phyloP scores from a whole-genome alignment of 2,329 filamentous ascomycete genomes.

The Chrysoporthe deuterocubensis region DNA sequence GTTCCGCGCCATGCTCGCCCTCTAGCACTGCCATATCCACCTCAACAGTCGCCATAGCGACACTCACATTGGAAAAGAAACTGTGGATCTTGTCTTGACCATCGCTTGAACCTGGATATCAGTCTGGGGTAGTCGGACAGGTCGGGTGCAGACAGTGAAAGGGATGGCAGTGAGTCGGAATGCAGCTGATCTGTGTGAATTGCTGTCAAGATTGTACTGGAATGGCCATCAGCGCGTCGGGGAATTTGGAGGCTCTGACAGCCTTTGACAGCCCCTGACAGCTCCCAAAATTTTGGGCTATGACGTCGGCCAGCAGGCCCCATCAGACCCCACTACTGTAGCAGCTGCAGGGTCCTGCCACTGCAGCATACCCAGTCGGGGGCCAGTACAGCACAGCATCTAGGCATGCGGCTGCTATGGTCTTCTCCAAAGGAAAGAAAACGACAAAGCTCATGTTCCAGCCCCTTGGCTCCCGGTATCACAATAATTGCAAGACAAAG shows the following conservation, averaged over 20 bases:
- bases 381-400: not conserved
- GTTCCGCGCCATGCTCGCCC: not conserved
- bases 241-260: conserved; percentile 12
- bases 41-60: conserved; percentile 23
- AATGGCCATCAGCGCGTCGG: not conserved
- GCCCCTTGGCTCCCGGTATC: too few relatives aligned
- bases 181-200: not conserved
- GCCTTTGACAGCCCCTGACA: not conserved
- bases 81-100: not conserved
- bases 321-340: conserved; percentile 1
- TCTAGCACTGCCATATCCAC: conserved; percentile 17
- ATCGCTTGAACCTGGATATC: not conserved
- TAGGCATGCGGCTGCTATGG: not conserved
- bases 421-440: not conserved
- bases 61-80: not conserved
- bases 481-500: too few relatives aligned
- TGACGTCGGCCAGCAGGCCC: conserved; percentile 13
- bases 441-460: not conserved
- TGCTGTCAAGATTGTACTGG: not conserved
- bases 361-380: not conserved
- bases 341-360: conserved; percentile 8
- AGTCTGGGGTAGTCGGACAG: not conserved
- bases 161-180: conserved; percentile 1
- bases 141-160: not conserved
- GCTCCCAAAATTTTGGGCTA: not conserved